phyloP scores from a whole-genome alignment of 2,329 filamentous ascomycete genomes.

The Zasmidium citrigriseum region DNA sequence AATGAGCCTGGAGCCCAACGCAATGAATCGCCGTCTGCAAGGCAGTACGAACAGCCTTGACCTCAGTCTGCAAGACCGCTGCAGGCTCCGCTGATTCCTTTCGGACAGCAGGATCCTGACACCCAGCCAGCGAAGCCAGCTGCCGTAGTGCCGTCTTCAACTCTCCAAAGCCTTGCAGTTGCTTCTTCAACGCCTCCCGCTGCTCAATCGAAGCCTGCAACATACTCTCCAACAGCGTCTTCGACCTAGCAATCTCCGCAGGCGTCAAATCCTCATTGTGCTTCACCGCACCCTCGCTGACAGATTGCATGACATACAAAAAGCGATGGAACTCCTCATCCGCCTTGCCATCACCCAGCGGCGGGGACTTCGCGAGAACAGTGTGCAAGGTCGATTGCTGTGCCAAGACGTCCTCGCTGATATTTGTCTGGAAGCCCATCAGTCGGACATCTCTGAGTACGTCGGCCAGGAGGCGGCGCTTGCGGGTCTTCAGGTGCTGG shows the following conservation, averaged over 20 bases:
- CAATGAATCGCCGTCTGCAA: constrained; percentile 10
- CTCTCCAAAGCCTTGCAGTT: constrained; percentile 2
- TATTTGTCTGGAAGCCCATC: constrained; percentile 88
- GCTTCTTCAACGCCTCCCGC: constrained; percentile 10
- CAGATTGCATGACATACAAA: constrained; percentile 69
- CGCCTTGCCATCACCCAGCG: constrained; percentile 40
- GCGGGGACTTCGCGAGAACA: constrained; percentile 62
- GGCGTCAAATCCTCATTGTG: constrained; percentile 84
- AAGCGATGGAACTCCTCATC: constrained; percentile 79
- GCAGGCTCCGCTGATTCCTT: neutral
- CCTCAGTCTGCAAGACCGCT: neutral
- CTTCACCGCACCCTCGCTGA: constrained; percentile 66
- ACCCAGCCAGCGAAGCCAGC: constrained; percentile 6
- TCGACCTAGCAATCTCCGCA: constrained; percentile 75
- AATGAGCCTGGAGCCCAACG: constrained; percentile 18
- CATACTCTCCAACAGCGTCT: constrained; percentile 84
- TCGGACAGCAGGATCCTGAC: constrained; percentile 2
- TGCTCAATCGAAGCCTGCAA: constrained; percentile 51
- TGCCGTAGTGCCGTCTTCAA: constrained; percentile 12
- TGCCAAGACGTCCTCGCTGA: constrained; percentile 70
- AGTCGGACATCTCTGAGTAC: constrained; percentile 77
- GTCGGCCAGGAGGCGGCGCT: constrained; percentile 87
- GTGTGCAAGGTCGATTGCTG: constrained; percentile 71
- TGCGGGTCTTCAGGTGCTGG: constrained; percentile 87
- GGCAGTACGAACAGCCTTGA: constrained; percentile 8